phyloP scores from a whole-genome alignment of 345 rosid genomes.

The Bruguiera sexangula region DNA sequence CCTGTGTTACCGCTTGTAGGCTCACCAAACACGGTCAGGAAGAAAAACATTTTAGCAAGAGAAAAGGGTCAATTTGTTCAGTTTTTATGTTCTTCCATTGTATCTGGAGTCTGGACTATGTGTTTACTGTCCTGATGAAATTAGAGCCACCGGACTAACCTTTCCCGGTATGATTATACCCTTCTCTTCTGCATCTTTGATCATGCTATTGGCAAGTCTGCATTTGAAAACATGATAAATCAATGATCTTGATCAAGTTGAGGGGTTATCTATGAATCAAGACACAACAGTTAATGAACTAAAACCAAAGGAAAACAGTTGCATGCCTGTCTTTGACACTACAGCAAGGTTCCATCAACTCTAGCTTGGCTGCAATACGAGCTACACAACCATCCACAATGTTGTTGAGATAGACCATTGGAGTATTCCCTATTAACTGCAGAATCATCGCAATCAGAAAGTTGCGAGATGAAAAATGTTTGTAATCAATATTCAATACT shows the following conservation, averaged over 20 bases:
- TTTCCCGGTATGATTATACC: conserved; percentile 71
- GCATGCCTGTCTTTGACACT: conserved; percentile 64
- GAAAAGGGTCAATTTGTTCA: background rate
- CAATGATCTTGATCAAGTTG: background rate
- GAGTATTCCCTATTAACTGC: conserved; percentile 65
- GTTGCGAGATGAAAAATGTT: too few relatives aligned
- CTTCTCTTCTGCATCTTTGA: conserved; percentile 65
- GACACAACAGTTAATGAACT: background rate
- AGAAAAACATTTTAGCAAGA: background rate
- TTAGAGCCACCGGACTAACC: conserved; percentile 29
- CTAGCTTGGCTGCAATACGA: conserved; percentile 76
- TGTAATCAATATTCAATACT: too few relatives aligned
- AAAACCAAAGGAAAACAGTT: background rate
- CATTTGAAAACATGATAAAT: conserved; percentile 1
- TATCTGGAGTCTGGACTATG: background rate
- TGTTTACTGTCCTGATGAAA: background rate
- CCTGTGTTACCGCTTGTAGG: conserved; percentile 75
- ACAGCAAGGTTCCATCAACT: conserved; percentile 55
- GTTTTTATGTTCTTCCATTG: background rate
- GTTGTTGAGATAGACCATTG: conserved; percentile 81
- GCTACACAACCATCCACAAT: conserved; percentile 69
- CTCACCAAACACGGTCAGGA: conserved; percentile 52
- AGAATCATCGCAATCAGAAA: background rate
- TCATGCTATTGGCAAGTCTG: conserved; percentile 53
- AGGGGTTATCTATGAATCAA: background rate